phyloP scores from a whole-genome alignment of 805 yeast species.

The Metschnikowia continentalis region DNA sequence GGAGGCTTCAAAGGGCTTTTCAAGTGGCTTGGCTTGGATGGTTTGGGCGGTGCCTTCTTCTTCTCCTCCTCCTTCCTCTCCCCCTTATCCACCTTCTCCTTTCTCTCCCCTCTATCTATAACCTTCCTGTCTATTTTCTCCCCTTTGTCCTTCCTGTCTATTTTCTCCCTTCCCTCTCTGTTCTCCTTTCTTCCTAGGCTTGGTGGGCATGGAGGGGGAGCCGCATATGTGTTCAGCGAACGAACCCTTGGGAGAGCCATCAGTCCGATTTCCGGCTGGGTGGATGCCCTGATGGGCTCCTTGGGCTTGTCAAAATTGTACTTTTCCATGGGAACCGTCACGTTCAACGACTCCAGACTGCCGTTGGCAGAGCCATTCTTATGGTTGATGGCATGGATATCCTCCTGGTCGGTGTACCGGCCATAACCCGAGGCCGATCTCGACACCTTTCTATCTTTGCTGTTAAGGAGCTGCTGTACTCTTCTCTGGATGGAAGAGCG shows the following conservation, averaged over 20 bases:
- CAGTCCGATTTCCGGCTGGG: not conserved
- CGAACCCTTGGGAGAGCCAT: not conserved
- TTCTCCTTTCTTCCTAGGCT: conserved; percentile 8
- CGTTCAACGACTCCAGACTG: conserved; percentile 22
- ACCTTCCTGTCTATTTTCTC: conserved; percentile 21
- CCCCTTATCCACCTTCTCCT: not conserved
- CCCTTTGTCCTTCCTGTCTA: conserved; percentile 22
- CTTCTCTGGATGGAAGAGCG: conserved; percentile 49
- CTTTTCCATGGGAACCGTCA: not conserved
- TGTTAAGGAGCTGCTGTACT: conserved; percentile 46
- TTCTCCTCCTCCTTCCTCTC: not conserved
- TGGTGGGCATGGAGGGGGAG: conserved; percentile 39
- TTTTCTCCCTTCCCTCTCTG: not conserved
- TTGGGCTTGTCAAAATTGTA: conserved; percentile 7
- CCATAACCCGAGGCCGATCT: conserved; percentile 84
- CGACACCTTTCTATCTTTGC: conserved; percentile 36
- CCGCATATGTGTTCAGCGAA: not conserved
- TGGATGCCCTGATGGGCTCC: not conserved
- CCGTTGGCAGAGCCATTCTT: conserved; percentile 20
- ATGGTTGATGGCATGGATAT: conserved; percentile 21
- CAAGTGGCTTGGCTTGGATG: conserved; percentile 57
- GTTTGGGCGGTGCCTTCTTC: conserved; percentile 55
- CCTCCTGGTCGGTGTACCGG: conserved; percentile 50
- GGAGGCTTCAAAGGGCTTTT: conserved; percentile 18
- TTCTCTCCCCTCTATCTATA: not conserved